Percentiles rank a stretch among this genome's conserved stretches.
phyloP scores from a whole-genome alignment of 2,329 filamentous ascomycete genomes.

The Bipolaris zeicola region DNA sequence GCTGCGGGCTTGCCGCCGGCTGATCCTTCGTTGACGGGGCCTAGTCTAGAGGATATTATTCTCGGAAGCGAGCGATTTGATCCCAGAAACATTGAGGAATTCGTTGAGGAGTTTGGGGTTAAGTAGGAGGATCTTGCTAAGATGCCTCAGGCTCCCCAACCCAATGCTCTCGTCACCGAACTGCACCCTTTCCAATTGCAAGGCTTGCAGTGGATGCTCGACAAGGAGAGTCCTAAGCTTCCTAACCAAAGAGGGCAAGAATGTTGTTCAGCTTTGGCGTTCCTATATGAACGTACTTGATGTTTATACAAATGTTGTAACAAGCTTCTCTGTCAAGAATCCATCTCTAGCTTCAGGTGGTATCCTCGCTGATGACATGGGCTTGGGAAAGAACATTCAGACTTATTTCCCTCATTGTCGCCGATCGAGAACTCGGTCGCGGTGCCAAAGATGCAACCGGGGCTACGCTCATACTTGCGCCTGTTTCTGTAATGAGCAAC shows the following conservation, averaged over 20 bases:
- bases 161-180: constrained; percentile 65
- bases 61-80: constrained; percentile 70
- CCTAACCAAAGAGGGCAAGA: constrained; percentile 63
- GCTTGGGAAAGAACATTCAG: constrained; percentile 86
- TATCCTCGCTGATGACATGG: constrained; percentile 92
- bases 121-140: constrained; percentile 71
- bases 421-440: constrained; percentile 51
- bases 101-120: constrained; percentile 72
- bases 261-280: constrained; percentile 80
- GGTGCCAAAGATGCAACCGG: constrained; percentile 23
- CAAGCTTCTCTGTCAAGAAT: constrained; percentile 65
- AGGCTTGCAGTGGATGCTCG: constrained; percentile 80
- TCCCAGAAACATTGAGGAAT: constrained; percentile 66
- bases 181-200: constrained; percentile 79
- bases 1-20: constrained; percentile 32
- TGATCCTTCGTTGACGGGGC: constrained; percentile 42
- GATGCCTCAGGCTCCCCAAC: constrained; percentile 75
- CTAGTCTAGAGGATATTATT: constrained; percentile 68
- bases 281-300: constrained; percentile 49
- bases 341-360: constrained; percentile 77
- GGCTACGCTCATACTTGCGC: constrained; percentile 80
- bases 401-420: constrained; percentile 79
- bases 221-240: constrained; percentile 72
- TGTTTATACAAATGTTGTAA: constrained; percentile 71
- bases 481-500: constrained; percentile 87